Conservation (phyloP, 2,329 filamentous ascomycete genomes). For the Claviceps paspali region DNA sequence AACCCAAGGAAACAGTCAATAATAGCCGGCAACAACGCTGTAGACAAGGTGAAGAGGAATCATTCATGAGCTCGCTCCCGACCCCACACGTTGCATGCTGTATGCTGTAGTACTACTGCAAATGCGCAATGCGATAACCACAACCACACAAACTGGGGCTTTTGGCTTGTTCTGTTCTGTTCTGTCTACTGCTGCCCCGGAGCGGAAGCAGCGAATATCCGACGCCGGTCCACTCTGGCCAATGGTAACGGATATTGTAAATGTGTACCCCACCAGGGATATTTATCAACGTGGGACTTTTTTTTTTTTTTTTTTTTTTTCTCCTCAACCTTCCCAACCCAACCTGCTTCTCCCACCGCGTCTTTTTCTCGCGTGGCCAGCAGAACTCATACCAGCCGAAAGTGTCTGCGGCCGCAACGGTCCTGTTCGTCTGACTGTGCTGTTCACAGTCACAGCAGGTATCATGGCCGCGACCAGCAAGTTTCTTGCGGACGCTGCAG, state of each 20-base stretch:
- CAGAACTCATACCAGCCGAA: slow-evolving; percentile 1
- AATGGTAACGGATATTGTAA: neutral
- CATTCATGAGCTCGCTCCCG: too few relatives aligned
- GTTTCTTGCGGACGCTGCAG: slow-evolving; percentile 6
- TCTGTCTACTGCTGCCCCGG: neutral
- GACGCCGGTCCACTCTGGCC: neutral
- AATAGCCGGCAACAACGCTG: too few relatives aligned
- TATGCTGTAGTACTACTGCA: too few relatives aligned
- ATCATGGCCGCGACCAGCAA: slow-evolving; percentile 9
- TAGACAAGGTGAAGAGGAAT: too few relatives aligned
- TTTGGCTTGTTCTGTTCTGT: too few relatives aligned
- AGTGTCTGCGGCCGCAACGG: neutral
- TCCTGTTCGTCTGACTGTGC: neutral
- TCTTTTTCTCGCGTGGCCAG: neutral
- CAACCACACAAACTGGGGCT: too few relatives aligned
- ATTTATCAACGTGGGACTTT: slow-evolving; percentile 1
- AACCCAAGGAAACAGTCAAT: too few relatives aligned
- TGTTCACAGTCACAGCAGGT: neutral
- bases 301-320: neutral
- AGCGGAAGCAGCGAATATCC: slow-evolving; percentile 5
- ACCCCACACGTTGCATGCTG: too few relatives aligned
- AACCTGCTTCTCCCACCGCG: neutral
- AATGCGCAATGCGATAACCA: too few relatives aligned
- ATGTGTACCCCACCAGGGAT: neutral
- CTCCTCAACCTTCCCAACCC: neutral